Evolutionary conservation across 495 filamentous ascomycete species (phyloP), one percentile per base, ranked within the genome.

Genomic region (Hypoxylon perforatum): DNA sequence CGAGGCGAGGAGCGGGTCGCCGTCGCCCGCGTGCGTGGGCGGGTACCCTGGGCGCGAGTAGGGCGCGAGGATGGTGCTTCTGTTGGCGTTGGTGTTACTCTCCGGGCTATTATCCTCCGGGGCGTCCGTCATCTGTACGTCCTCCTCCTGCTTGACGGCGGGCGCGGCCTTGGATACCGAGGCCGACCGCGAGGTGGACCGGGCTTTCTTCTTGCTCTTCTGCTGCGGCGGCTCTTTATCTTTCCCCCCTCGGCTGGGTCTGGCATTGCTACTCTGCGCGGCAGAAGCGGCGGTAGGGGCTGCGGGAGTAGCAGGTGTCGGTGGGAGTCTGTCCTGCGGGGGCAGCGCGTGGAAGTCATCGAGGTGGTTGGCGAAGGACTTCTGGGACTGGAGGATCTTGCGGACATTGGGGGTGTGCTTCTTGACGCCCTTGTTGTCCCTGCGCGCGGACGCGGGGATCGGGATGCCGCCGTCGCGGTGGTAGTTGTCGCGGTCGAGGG

Each of bases 341-440:
- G 88, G 73, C 18, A 90, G 80, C 7, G 93, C 93, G 67, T 92
- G 88, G 78, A 92, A 93, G 76, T 97, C 94, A 57, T 92, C 91
- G 33, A 97, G 85, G 71, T 97, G 90, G 76, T 97, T 96, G 39
- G 88, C 85, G 69, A 97, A 97, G 0, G 92, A 93, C 81, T 97
- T 97, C 75, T 96, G 91, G 2, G 90, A 93, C 67, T 88, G 87
- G n/a, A 97, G 81, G 66, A 97, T 95, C 72, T 91, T 91, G 66
- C 92, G 91, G n/a, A 95, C 91, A 72, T 89, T 91, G 2, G 90
- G 82, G 15, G 93, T 93, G 56, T 85, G 83, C 75, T 93, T 92
- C 55, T 74, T 79, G 42, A 19, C 56, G 14, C 17, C 38, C 17
- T 61, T 69, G 21, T 36, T 61, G 23, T 65, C 54, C 9, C 63